Percentiles rank a stretch among this genome's conserved stretches.
phyloP scores from a whole-genome alignment of 257 asterid genomes.

The Sherardia arvensis region DNA sequence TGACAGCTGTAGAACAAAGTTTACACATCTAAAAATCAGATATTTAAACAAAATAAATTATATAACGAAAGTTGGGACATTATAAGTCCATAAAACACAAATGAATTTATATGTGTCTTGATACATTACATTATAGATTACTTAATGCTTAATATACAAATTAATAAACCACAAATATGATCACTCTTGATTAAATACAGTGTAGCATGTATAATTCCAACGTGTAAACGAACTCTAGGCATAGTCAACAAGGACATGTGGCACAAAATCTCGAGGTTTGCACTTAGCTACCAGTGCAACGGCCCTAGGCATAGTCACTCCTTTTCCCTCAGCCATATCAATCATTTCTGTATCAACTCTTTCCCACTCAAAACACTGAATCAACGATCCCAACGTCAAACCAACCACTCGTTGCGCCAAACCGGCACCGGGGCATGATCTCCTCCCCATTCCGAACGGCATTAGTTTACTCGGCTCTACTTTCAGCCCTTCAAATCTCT shows the following conservation, averaged over 20 bases:
- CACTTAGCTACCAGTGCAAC: not conserved
- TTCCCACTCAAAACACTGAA: not conserved
- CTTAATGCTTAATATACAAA: too few relatives aligned
- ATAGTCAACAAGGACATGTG: not conserved
- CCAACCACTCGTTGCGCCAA: not conserved
- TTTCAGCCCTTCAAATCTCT: not conserved
- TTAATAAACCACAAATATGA: too few relatives aligned
- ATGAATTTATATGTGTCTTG: too few relatives aligned
- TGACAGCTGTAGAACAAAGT: too few relatives aligned
- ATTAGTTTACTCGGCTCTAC: not conserved
- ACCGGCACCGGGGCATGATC: not conserved
- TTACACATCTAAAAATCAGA: too few relatives aligned
- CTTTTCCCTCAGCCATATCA: slow-evolving; percentile 6
- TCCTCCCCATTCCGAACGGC: not conserved
- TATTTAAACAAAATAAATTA: too few relatives aligned
- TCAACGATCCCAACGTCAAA: not conserved
- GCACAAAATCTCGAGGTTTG: not conserved
- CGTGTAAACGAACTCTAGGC: too few relatives aligned
- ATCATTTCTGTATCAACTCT: not conserved
- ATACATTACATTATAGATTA: too few relatives aligned
- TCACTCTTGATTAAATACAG: too few relatives aligned
- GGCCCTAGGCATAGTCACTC: not conserved
- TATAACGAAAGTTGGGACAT: too few relatives aligned
- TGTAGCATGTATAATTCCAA: too few relatives aligned
- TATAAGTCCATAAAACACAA: too few relatives aligned